Evolutionary conservation across 306 rosid genomes (phyloP), one percentile per base, ranked within the genome.

Genomic region (Castanea mollissima): DNA sequence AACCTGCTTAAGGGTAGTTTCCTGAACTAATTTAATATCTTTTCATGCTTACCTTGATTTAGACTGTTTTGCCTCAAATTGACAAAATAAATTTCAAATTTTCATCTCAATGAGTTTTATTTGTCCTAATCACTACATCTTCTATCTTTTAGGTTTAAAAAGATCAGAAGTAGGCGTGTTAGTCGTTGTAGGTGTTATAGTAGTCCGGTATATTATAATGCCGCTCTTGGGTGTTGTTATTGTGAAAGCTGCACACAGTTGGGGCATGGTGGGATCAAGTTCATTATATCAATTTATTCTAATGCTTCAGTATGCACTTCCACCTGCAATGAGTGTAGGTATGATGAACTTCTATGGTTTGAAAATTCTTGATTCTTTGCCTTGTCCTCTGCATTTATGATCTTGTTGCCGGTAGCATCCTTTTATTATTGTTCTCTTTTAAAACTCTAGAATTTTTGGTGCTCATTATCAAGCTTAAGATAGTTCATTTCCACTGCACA

Each of bases 1-100:
- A 87, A 87, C 69, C 87, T 87, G 73, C 67, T 84, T 10, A 85
- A 82, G 59, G 87, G 90, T 74, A 74, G 16, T 60, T 13, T 65
- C 11, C 19, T 16, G 54, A 31, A 69, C 56, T 7, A 68, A 62
- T n/a, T 32, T 34, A 52, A 11, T 60, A 49, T 57, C 31, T 32
- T 69, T 15, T 23, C 29, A 9, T 68, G 60, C 5, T 25, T 27
- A 41, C 51, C 12, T 13, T 52, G 56, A 20, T 58, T 63, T 62
- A 2, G 44, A 44, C 25, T 65, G 14, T 29, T 63, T 12, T 29
- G 11, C 69, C 41, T 29, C 69, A 63, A 29, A 63, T 29, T 63
- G n/a, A 11, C 69, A 13, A 21, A 63, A 63, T 35, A 16, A 29
- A 63, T 8, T 13, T 5, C 19, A 14, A 32, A 16, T 16, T 65